phyloP scores from a whole-genome alignment of 305 asterid species.

The Fraxinus angustifolia region DNA sequence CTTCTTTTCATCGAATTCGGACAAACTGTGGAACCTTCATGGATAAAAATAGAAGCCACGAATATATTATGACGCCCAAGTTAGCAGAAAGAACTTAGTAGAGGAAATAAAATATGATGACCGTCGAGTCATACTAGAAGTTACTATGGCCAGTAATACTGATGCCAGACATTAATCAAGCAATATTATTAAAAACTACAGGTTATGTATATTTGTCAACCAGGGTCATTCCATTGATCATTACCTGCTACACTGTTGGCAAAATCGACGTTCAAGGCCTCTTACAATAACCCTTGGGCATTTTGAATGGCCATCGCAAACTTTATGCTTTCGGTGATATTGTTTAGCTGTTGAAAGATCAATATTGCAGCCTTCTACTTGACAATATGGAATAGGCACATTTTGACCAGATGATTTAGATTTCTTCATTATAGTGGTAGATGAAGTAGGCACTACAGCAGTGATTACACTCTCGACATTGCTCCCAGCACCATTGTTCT shows the following conservation, averaged over 20 bases:
- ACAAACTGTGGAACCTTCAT: slow-evolving; percentile 75
- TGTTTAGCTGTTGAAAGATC: slow-evolving; percentile 80
- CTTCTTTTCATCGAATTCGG: slow-evolving; percentile 82
- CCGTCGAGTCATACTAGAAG: not conserved
- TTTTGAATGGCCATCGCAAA: slow-evolving; percentile 73
- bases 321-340: slow-evolving; percentile 77
- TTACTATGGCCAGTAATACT: not conserved
- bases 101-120: not conserved
- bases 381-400: slow-evolving; percentile 46
- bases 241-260: slow-evolving; percentile 96
- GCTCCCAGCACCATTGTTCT: slow-evolving; percentile 39
- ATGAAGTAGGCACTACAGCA: slow-evolving; percentile 38
- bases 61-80: slow-evolving; percentile 2
- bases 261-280: slow-evolving; percentile 71
- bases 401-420: slow-evolving; percentile 41
- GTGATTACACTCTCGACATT: slow-evolving; percentile 39
- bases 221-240: not conserved
- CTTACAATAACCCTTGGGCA: slow-evolving; percentile 58
- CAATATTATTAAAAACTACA: not conserved
- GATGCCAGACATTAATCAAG: not conserved
- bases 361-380: slow-evolving; percentile 73
- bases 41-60: not conserved
- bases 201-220: not conserved
- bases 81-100: not conserved
- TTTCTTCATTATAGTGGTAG: slow-evolving; percentile 42